These are phyloP conservation scores for Agrocybe chaxingu DNA, from an alignment of 768 basidiomycete genomes.

Conservation along the genomic window DNA sequence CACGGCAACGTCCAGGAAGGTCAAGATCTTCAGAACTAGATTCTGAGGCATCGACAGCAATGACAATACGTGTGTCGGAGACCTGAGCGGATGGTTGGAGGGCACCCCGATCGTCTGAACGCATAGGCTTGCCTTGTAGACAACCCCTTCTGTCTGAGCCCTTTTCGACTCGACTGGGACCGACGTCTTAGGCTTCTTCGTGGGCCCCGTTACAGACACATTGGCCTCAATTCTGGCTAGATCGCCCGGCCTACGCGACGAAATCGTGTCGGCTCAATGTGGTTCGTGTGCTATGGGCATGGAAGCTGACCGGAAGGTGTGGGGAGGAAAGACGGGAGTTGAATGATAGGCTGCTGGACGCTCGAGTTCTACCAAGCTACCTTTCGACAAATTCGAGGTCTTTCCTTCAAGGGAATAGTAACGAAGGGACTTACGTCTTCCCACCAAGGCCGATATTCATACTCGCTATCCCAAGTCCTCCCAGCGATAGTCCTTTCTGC, in stretches of 20 bases:
- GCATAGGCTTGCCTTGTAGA: constrained; percentile 63
- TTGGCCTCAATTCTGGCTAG: constrained; percentile 82
- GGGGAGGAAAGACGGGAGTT: constrained; percentile 72
- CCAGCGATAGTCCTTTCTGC: constrained; percentile 79
- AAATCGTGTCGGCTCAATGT: constrained; percentile 10
- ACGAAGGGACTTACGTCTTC: constrained; percentile 61
- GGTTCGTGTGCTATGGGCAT: background rate
- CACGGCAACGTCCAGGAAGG: constrained; percentile 78
- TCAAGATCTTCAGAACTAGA: constrained; percentile 63
- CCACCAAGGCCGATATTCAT: constrained; percentile 89
- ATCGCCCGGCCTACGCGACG: constrained; percentile 70
- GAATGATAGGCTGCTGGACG: constrained; percentile 78
- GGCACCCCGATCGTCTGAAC: background rate
- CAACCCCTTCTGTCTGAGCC: constrained; percentile 67
- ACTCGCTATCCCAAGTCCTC: constrained; percentile 64
- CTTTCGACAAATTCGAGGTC: constrained; percentile 28
- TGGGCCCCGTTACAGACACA: constrained; percentile 33
- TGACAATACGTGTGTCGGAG: constrained; percentile 74
- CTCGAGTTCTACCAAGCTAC: constrained; percentile 83
- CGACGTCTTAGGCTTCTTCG: constrained; percentile 44
- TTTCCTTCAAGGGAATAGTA: background rate
- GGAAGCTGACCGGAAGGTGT: constrained; percentile 65
- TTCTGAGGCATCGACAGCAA: constrained; percentile 72
- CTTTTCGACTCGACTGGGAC: constrained; percentile 35
- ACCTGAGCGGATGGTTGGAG: constrained; percentile 43